Base-by-base conservation (phyloP, 1,284 basidiomycete species). In the Butyriboletus appendiculatus region DNA sequence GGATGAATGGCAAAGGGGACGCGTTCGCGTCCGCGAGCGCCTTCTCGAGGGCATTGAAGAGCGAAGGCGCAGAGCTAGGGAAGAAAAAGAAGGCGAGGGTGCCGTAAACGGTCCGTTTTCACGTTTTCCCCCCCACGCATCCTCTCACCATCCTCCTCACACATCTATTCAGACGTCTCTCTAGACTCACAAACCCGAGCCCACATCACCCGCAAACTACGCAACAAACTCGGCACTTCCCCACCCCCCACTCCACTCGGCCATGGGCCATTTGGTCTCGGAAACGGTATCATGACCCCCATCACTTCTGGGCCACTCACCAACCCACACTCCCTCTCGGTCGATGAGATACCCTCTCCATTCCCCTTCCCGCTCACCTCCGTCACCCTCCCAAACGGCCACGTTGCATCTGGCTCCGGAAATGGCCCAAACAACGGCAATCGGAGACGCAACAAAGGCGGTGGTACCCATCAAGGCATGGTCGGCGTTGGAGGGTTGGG, bases 21-120 rank as follows among this genome's bases (percentile, higher is more conserved):
- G 84, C 42, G 86, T 88, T 30, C 74, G 84, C 28, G 84, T 92
- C 16, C 74, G 85, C 20, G 88, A 90, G 64, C 75, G 89, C 20
- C 73, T 92, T 46, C 69, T 91, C n/a, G 90, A 92, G 63, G 87
- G 90, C 18, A 88, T 92, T 59, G 90, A 92, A 68, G 90, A 92
- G 63, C 76, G 89, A 28, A 73, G 89, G 52, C 75, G 84, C 58
- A 74, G 86, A 53, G 90, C 90, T 26, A 76, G 90, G 53, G 90
- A 92, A 59, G 88, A 92, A 73, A 91, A 91, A 63, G 88, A 91
- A 56, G 86, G 88, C 49, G 88, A 92, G 60, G 88, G 88, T 26
- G 82, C 80, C 22, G 76, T 81, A 48, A 83, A 81, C 50, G 85
- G 82, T 85, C 53, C 53, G 81, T 57, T 52, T 52, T 32, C 45